These are phyloP conservation scores for Plantago ovata DNA, from an alignment of 257 asterid species.

Conservation along the genomic window DNA sequence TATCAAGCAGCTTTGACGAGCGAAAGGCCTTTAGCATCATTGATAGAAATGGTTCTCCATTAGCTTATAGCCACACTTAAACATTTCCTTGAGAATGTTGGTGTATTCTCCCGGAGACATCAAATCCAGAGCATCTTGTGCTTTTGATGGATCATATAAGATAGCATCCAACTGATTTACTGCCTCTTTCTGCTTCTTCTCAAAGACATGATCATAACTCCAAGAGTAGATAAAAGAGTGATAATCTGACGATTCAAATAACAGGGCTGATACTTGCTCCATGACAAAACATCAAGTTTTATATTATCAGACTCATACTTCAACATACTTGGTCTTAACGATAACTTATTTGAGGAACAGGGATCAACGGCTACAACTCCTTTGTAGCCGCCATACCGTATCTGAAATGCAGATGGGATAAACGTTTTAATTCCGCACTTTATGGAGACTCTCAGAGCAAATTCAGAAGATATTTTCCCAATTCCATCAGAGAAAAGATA, in stretches of 20 bases:
- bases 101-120: constrained; percentile 87
- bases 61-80: constrained; percentile 74
- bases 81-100: constrained; percentile 67
- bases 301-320: constrained; percentile 60
- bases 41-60: constrained; percentile 76
- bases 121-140: constrained; percentile 70
- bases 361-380: constrained; percentile 89
- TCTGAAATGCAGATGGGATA: constrained; percentile 81
- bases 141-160: constrained; percentile 59
- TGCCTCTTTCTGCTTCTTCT: constrained; percentile 64
- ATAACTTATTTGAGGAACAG: constrained; percentile 47
- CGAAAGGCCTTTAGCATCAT: constrained; percentile 88
- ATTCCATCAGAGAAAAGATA: constrained; percentile 86
- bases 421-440: constrained; percentile 53
- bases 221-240: constrained; percentile 80
- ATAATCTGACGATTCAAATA: constrained; percentile 77
- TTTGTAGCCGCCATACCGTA: constrained; percentile 84
- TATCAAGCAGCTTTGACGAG: constrained; percentile 63
- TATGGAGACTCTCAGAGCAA: constrained; percentile 59
- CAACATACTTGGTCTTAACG: constrained; percentile 70
- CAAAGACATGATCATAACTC: constrained; percentile 57
- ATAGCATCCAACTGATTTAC: constrained; percentile 65
- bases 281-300: constrained; percentile 64
- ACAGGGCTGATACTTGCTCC: constrained; percentile 89
- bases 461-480: constrained; percentile 72